Conservation (phyloP, 2,329 filamentous ascomycete species). For the Cordyceps cicadae region DNA sequence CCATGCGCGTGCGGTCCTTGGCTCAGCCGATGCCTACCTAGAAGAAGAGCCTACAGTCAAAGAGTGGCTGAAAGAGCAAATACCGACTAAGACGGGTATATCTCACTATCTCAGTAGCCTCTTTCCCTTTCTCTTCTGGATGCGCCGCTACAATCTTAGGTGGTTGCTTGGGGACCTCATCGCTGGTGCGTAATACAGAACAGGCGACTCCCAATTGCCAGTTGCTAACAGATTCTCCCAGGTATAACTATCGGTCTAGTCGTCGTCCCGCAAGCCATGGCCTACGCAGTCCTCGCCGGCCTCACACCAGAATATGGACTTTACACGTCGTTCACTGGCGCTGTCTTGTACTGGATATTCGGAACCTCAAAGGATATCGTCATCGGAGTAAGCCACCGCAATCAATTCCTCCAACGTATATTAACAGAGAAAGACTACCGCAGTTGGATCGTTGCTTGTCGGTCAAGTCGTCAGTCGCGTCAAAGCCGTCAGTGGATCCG, state of each 20-base stretch:
- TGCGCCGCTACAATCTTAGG: conserved; percentile 59
- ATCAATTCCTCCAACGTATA: fast-evolving
- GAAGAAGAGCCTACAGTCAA: conserved; percentile 59
- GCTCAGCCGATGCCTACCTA: conserved; percentile 30
- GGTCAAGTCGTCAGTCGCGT: conserved; percentile 37
- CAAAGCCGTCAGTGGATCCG: conserved; percentile 24
- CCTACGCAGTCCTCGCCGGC: conserved; percentile 64
- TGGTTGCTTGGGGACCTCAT: conserved; percentile 69
- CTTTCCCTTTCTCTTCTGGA: conserved; percentile 64
- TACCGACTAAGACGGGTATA: conserved; percentile 40
- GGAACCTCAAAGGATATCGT: conserved; percentile 81
- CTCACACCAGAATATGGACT: conserved; percentile 63
- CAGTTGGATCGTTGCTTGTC: conserved; percentile 42
- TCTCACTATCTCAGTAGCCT: conserved; percentile 40
- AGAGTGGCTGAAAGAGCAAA: conserved; percentile 52
- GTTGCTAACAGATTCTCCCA: conserved; percentile 12
- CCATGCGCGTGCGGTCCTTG: conserved; percentile 19
- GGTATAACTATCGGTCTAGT: conserved; percentile 51
- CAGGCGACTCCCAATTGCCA: background rate
- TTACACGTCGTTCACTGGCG: conserved; percentile 77
- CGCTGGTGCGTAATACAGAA: conserved; percentile 43
- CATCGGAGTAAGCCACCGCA: conserved; percentile 46
- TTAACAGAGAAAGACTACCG: conserved; percentile 40
- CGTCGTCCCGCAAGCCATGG: conserved; percentile 73
- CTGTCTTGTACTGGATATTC: conserved; percentile 74